Percentiles rank a stretch among this genome's conserved stretches.
Conservation (phyloP, 2,329 filamentous ascomycete genomes). For the Curvularia spicifera region DNA sequence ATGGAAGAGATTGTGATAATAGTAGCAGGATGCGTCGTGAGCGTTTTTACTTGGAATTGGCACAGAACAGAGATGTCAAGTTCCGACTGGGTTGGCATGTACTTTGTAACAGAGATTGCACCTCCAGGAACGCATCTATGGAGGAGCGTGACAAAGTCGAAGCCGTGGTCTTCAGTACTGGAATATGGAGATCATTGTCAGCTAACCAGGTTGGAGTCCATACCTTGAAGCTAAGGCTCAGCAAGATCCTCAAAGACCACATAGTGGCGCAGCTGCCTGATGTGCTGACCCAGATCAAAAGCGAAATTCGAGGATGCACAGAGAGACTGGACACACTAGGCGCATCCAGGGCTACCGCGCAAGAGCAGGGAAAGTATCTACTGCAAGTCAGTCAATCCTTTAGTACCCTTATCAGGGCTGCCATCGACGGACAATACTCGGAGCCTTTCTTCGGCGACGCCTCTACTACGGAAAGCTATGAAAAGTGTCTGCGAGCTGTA, state of each 20-base stretch:
- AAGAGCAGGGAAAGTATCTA: slow-evolving; percentile 59
- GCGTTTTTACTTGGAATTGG: slow-evolving; percentile 46
- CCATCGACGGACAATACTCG: slow-evolving; percentile 55
- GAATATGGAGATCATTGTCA: slow-evolving; percentile 39
- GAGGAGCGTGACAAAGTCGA: slow-evolving; percentile 51
- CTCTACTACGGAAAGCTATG: slow-evolving; percentile 18
- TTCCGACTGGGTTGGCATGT: slow-evolving; percentile 61
- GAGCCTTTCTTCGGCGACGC: slow-evolving; percentile 57
- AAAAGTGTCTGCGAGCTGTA: slow-evolving; percentile 30
- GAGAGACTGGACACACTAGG: slow-evolving; percentile 57
- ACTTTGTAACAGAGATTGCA: slow-evolving; percentile 55
- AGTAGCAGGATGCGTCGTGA: slow-evolving; percentile 34
- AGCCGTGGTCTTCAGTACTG: slow-evolving; percentile 41
- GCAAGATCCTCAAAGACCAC: slow-evolving; percentile 31
- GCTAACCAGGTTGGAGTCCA: no score
- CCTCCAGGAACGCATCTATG: slow-evolving; percentile 26
- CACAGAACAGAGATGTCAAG: slow-evolving; percentile 48
- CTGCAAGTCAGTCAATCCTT: slow-evolving; percentile 54
- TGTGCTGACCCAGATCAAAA: slow-evolving; percentile 34
- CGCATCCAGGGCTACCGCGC: slow-evolving; percentile 50
- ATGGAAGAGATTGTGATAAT: no score
- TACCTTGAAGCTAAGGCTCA: slow-evolving; percentile 26
- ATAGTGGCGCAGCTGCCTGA: slow-evolving; percentile 32
- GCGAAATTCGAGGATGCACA: slow-evolving; percentile 25
- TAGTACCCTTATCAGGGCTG: slow-evolving; percentile 53